Percentiles rank a stretch among this genome's conserved stretches.
phyloP scores from a whole-genome alignment of 2,329 filamentous ascomycete genomes.

The Clarireedia homoeocarpa region DNA sequence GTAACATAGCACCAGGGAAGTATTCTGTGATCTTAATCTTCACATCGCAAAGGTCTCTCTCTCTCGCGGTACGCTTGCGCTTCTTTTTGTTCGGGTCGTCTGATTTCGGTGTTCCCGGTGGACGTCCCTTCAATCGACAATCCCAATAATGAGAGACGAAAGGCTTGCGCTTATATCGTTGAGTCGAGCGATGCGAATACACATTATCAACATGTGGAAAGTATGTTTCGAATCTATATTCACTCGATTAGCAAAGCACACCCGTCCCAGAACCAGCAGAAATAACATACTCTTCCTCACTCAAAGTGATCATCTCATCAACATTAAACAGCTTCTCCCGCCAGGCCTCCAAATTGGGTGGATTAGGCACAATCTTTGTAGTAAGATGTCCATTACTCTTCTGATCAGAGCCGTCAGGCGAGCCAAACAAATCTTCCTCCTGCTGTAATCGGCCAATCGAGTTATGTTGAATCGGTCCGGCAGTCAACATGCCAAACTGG shows the following conservation, averaged over 20 bases:
- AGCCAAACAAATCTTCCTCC: constrained; percentile 33
- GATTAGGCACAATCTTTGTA: constrained; percentile 52
- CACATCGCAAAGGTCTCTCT: constrained; percentile 74
- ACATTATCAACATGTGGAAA: constrained; percentile 80
- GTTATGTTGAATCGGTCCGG: constrained; percentile 28
- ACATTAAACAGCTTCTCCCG: constrained; percentile 66
- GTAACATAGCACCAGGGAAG: constrained; percentile 45
- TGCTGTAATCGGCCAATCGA: constrained; percentile 30
- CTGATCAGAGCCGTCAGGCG: constrained; percentile 32
- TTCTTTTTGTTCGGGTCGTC: constrained; percentile 78
- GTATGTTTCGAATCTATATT: constrained; percentile 63
- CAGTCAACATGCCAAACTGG: constrained; percentile 41
- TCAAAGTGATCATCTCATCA: constrained; percentile 64
- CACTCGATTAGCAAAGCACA: constrained; percentile 8
- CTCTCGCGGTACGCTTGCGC: constrained; percentile 65
- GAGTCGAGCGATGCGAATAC: constrained; percentile 76
- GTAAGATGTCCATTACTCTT: constrained; percentile 45
- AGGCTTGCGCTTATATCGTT: constrained; percentile 73
- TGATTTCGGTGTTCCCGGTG: constrained; percentile 71
- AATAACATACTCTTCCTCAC: constrained; percentile 58
- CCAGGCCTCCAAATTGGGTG: constrained; percentile 62
- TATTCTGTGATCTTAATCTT: constrained; percentile 84
- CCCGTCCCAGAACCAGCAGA: not conserved
- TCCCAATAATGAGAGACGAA: constrained; percentile 82
- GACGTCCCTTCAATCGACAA: constrained; percentile 71